Percentiles rank a stretch among this genome's conserved stretches.
These are phyloP conservation scores for Candida glaebosa DNA, from an alignment of 805 yeast species.

Conservation along the genomic window DNA sequence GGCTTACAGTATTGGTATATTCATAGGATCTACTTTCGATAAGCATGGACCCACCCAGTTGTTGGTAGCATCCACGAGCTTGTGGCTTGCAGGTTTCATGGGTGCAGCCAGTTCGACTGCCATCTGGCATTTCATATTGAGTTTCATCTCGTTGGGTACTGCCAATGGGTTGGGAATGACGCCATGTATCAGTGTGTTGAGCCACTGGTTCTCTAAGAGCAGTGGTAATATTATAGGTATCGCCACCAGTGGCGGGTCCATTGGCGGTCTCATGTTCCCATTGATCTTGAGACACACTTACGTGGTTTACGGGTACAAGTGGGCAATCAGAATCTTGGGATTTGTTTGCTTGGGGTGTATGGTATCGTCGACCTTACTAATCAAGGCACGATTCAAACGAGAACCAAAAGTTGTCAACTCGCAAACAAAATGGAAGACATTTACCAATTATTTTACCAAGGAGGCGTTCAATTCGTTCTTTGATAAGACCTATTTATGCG, in stretches of 20 bases:
- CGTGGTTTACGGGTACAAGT: constrained; percentile 47
- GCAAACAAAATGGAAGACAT: constrained; percentile 2
- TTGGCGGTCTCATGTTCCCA: constrained; percentile 64
- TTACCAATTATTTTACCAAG: constrained; percentile 5
- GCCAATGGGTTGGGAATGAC: constrained; percentile 61
- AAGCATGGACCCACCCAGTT: constrained; percentile 51
- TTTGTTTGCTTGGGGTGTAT: constrained; percentile 26
- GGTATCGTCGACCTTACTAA: constrained; percentile 20
- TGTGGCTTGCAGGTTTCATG: constrained; percentile 48
- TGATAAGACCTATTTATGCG: constrained; percentile 21
- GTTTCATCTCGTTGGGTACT: constrained; percentile 53
- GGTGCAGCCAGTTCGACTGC: constrained; percentile 51
- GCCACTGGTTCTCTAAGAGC: constrained; percentile 60
- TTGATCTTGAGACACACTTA: constrained; percentile 47
- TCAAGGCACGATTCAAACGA: constrained; percentile 22
- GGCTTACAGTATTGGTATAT: constrained; percentile 45
- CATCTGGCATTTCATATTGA: constrained; percentile 60
- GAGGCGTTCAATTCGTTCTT: constrained; percentile 10
- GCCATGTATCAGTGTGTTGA: constrained; percentile 58
- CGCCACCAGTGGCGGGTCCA: constrained; percentile 64
- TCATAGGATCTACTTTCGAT: constrained; percentile 63
- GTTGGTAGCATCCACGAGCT: constrained; percentile 38
- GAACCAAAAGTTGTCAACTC: neutral
- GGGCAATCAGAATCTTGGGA: constrained; percentile 54
- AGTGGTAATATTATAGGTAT: constrained; percentile 57